Percentiles rank a stretch among this genome's conserved stretches.
Conservation (phyloP, 371 early-diverging fungal genomes). For the Smittium culicis region DNA sequence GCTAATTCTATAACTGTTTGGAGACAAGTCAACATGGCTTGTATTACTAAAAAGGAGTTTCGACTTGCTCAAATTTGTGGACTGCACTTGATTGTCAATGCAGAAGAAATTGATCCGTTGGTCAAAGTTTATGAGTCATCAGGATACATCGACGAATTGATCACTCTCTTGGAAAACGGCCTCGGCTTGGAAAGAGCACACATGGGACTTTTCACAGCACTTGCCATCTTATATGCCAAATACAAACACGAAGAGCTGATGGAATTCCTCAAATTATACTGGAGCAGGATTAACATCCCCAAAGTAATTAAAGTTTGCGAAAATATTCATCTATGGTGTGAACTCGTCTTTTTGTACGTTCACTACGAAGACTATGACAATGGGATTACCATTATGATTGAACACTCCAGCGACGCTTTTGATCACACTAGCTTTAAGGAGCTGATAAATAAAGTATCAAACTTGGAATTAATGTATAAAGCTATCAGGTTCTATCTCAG, state of each 20-base stretch:
- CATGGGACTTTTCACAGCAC: constrained; percentile 98
- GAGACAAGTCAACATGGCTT: constrained; percentile 92
- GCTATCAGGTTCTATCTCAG: constrained; percentile 89
- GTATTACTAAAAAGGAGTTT: constrained; percentile 86
- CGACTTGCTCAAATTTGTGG: constrained; percentile 95
- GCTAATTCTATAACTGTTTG: constrained; percentile 94
- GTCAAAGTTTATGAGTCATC: constrained; percentile 71
- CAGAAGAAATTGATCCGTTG: constrained; percentile 85
- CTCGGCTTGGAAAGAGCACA: constrained; percentile 92
- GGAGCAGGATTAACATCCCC: constrained; percentile 92
- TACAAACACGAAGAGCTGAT: constrained; percentile 85
- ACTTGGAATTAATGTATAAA: constrained; percentile 92
- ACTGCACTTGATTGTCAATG: constrained; percentile 85
- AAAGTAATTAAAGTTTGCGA: constrained; percentile 92
- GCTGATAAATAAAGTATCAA: constrained; percentile 85
- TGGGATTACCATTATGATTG: constrained; percentile 86
- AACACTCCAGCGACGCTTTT: constrained; percentile 74
- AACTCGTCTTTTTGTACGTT: constrained; percentile 91
- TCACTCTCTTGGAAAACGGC: constrained; percentile 77
- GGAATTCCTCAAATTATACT: constrained; percentile 91
- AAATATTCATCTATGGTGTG: constrained; percentile 86
- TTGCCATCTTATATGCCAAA: constrained; percentile 89
- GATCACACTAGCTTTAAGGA: constrained; percentile 94
- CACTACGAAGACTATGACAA: constrained; percentile 97
- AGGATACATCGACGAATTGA: constrained; percentile 82